phyloP scores from a whole-genome alignment of 2,329 filamentous ascomycete genomes.

The Paracoccidioides brasiliensis region DNA sequence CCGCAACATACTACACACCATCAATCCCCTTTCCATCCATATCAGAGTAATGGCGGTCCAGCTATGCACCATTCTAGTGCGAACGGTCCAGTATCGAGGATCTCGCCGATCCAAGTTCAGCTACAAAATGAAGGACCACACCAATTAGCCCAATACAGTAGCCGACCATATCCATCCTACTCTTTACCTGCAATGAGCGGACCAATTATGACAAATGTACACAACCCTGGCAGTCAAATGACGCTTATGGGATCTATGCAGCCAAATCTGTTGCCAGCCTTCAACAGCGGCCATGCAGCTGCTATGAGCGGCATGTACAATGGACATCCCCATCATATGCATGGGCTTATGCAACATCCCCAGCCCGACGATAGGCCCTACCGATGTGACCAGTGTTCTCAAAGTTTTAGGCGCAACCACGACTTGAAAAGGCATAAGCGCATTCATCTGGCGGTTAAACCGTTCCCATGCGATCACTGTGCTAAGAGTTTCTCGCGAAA shows the following conservation, averaged over 20 bases:
- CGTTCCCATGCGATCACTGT: slow-evolving; percentile 80
- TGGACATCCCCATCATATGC: slow-evolving; percentile 35
- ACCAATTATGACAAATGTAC: slow-evolving; percentile 64
- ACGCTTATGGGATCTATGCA: slow-evolving; percentile 52
- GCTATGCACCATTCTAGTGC: slow-evolving; percentile 25
- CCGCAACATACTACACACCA: slow-evolving; percentile 38
- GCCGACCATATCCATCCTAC: slow-evolving; percentile 38
- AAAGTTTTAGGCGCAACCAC: slow-evolving; percentile 92
- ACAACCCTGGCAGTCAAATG: slow-evolving; percentile 59
- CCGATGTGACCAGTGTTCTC: slow-evolving; percentile 82
- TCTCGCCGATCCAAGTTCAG: slow-evolving; percentile 44
- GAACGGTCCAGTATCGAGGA: slow-evolving; percentile 33
- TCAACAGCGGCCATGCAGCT: slow-evolving; percentile 48
- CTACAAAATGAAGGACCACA: slow-evolving; percentile 24
- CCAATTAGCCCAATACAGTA: slow-evolving; percentile 23
- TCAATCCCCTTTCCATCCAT: slow-evolving; percentile 31
- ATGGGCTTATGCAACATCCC: slow-evolving; percentile 40
- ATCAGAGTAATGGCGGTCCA: slow-evolving; percentile 14
- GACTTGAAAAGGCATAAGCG: slow-evolving; percentile 92
- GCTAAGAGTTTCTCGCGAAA: slow-evolving; percentile 96
- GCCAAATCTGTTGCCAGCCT: slow-evolving; percentile 43
- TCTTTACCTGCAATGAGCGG: slow-evolving; percentile 50
- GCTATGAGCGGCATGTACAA: slow-evolving; percentile 49
- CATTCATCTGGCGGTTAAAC: slow-evolving; percentile 90
- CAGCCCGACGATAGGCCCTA: slow-evolving; percentile 71